Evolutionary conservation across 768 basidiomycete species (phyloP), one percentile per base, ranked within the genome.

Genomic region (Xerocomellus chrysenteron): DNA sequence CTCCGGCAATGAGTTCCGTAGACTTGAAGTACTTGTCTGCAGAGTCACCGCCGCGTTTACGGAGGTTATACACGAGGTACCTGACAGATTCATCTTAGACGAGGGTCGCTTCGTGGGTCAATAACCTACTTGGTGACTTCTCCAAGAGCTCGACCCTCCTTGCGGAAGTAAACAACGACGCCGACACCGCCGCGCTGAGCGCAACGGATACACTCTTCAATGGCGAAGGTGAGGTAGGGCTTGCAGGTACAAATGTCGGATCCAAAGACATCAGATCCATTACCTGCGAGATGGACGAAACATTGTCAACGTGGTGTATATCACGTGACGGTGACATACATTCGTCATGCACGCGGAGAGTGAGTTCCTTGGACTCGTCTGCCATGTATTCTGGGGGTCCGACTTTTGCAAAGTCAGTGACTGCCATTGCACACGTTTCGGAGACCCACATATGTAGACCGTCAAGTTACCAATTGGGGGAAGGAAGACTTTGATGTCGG

Each of bases 261-360:
- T 13, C 94, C 94, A 65, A 97, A 97, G 44, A 97, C 95, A 71
- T 98, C 95, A 8, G 93, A 95, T 6, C 94, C 94, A 66, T 95
- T 95, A 68, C 88, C 86, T 88, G 61, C 17, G n/a, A 42, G 5
- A 37, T 16, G 2, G 28, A 5, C n/a, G 17, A 54, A 16, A 42
- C 2, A 32, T 9, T 28, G 21, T 61, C 40, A 47, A 36, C 24
- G 35, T 1, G n/a, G 17, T 3, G 19, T 16, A 47, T 21, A 53
- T 43, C 35, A 39, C 21, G 16, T 26, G 54, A 40, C 7, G n/a
- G n/a, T 28, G 14, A 69, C 80, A 12, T 68, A 85, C 95, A 98
- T 77, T 95, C 94, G 66, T 97, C 96, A 70, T 98, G 95, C 0
- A 94, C 90, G 49, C 92, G 90, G 4, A 94, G 73, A 0, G 92